phyloP scores from a whole-genome alignment of 306 rosid species.

The Casuarina cunninghamiana region DNA sequence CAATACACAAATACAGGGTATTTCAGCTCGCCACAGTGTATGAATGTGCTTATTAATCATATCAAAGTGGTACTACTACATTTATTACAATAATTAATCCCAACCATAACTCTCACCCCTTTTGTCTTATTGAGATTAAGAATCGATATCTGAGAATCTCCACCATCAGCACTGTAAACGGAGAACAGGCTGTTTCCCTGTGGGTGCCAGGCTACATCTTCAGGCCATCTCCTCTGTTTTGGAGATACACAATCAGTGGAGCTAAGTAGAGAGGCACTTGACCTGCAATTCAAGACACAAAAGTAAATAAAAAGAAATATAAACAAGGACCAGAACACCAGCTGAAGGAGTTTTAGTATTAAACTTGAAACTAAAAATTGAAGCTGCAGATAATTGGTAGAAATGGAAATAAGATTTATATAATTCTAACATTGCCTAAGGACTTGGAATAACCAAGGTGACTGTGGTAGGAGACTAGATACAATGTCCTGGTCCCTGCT shows the following conservation, averaged over 20 bases:
- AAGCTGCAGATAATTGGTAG: neutral
- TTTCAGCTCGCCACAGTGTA: neutral
- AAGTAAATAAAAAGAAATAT: neutral
- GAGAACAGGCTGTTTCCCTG: constrained; percentile 73
- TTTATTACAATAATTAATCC: neutral
- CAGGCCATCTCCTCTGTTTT: constrained; percentile 91
- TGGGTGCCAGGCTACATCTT: constrained; percentile 92
- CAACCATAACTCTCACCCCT: constrained; percentile 54
- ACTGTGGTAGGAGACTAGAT: no score
- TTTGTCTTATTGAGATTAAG: constrained; percentile 57
- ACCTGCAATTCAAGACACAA: constrained; percentile 45
- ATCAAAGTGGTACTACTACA: neutral
- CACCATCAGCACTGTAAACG: constrained; percentile 80
- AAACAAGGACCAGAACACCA: constrained; percentile 1
- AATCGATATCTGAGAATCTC: constrained; percentile 81
- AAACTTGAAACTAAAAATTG: neutral
- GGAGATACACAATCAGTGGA: constrained; percentile 62
- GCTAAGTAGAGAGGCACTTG: constrained; percentile 77
- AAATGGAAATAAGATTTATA: neutral
- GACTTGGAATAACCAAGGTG: neutral
- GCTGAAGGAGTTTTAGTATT: neutral
- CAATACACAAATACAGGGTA: constrained; percentile 26
- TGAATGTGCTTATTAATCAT: neutral
- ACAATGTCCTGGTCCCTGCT: no score
- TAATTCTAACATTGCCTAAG: neutral